These are phyloP conservation scores for Phaffomyces thermotolerans DNA, from an alignment of 805 yeast genomes.

Conservation along the genomic window DNA sequence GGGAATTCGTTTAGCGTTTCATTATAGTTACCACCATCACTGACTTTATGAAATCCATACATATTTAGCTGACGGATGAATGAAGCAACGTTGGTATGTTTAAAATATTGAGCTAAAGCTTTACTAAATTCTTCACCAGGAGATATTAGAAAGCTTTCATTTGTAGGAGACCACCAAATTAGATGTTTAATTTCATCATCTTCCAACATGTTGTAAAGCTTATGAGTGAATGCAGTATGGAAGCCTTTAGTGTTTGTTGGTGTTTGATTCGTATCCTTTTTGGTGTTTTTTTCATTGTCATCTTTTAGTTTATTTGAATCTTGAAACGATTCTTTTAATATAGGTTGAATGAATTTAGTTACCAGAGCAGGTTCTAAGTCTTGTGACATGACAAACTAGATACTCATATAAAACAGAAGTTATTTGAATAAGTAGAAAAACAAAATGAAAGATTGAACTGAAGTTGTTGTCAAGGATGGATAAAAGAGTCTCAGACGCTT, in stretches of 20 bases:
- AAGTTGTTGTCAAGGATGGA: too few relatives aligned
- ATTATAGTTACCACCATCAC: slow-evolving; percentile 14
- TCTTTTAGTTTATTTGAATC: neutral
- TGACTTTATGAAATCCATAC: slow-evolving; percentile 77
- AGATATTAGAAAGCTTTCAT: slow-evolving; percentile 67
- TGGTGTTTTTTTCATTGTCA: neutral
- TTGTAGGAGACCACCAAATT: slow-evolving; percentile 76
- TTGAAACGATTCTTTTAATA: neutral
- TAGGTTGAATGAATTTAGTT: neutral
- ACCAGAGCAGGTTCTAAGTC: neutral
- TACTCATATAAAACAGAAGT: neutral
- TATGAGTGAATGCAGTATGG: slow-evolving; percentile 71
- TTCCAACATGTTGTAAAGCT: slow-evolving; percentile 84
- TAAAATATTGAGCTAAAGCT: slow-evolving; percentile 58
- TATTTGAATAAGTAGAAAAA: too few relatives aligned
- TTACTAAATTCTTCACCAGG: slow-evolving; percentile 86
- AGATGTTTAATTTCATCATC: slow-evolving; percentile 64
- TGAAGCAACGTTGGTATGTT: slow-evolving; percentile 74
- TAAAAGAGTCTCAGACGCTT: too few relatives aligned
- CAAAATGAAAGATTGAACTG: too few relatives aligned
- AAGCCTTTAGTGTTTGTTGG: slow-evolving; percentile 24
- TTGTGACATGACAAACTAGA: neutral
- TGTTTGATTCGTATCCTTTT: slow-evolving; percentile 11
- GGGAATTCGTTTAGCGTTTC: slow-evolving; percentile 10
- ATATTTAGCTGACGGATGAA: slow-evolving; percentile 75